Base-by-base conservation (phyloP, 768 basidiomycete species). In the Gautieria morchelliformis region DNA sequence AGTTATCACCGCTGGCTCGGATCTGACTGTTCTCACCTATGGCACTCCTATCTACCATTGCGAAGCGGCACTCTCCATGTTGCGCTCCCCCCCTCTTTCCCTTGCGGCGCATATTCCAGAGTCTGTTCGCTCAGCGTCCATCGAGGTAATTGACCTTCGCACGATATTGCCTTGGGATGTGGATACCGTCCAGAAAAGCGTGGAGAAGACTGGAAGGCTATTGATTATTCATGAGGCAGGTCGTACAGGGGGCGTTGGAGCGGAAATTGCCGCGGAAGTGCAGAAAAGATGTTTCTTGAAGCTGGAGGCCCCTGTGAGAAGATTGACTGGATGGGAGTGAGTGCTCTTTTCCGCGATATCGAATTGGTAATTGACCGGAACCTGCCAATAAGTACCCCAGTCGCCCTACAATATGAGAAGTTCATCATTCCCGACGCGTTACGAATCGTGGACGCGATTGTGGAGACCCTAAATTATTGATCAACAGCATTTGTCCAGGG, bases 251-350 rank as follows among this genome's bases (percentile, higher is more conserved):
- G 90, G 93, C 20, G 87, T 85, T n/a, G 93, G 91, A 11, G 87
- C 85, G 12, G 91, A 97, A 67, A 89, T 97, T 44, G 84, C 86
- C n/a, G 89, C 90, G 0, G 90, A 94, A 70, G 74, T 97, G 5
- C 91, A 91, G 72, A 87, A 87, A 69, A 74, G 86, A 58, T 92
- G 89, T 62, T 96, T 96, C 72, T 74, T 96, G 64, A 86, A 85
- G 68, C 71, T 97, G 51, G 81, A 90, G 55, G 93, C 93, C 8
- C 93, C 93, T 0, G 86, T 97, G 22, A 87, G 79, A 65, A 74
- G 93, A 41, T 82, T 97, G 17, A 82, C 89, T 2, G 91, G 89
- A 30, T 97, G 94, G 94, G 93, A 96, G 93, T 94, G 64, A 79
- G 93, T 85, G 7, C 27, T 47, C 46, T 30, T 33, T 56, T 60